phyloP scores from a whole-genome alignment of 352 stramenopile genomes.

The Globisporangium middletonii region DNA sequence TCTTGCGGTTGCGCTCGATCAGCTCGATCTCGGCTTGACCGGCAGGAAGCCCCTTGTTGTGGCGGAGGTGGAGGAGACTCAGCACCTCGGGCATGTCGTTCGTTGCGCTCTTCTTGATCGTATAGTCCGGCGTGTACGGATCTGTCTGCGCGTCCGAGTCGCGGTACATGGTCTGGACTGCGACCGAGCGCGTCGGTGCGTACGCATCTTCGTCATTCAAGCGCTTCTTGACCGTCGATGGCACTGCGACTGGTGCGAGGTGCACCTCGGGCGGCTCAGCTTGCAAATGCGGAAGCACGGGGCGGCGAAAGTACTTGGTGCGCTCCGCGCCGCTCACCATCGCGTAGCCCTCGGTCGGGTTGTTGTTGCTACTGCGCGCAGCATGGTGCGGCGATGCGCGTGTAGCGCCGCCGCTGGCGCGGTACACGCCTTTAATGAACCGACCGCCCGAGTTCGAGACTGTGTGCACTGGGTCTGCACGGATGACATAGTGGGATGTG shows the following conservation, averaged over 20 bases:
- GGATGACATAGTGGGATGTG: not conserved
- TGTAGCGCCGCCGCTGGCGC: conserved; percentile 14
- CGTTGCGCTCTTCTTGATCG: conserved; percentile 45
- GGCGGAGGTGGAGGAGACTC: conserved; percentile 63
- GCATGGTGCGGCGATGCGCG: conserved; percentile 14
- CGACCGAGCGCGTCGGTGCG: conserved; percentile 57
- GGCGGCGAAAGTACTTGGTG: conserved; percentile 88
- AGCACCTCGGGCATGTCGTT: conserved; percentile 77
- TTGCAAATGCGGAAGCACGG: conserved; percentile 85
- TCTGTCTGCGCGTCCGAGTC: conserved; percentile 93
- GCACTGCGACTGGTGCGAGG: conserved; percentile 51
- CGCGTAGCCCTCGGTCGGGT: conserved; percentile 27
- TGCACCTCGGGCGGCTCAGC: conserved; percentile 84
- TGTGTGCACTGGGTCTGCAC: conserved; percentile 69
- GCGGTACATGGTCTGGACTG: conserved; percentile 89
- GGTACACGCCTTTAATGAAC: conserved; percentile 60
- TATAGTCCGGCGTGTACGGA: conserved; percentile 91
- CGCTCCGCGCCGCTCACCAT: conserved; percentile 66
- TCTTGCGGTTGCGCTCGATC: conserved; percentile 87
- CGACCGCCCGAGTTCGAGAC: conserved; percentile 58
- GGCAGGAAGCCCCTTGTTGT: conserved; percentile 68
- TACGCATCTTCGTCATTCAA: conserved; percentile 25
- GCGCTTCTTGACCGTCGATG: conserved; percentile 24
- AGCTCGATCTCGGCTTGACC: conserved; percentile 85
- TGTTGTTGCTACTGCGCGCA: conserved; percentile 19